Conservation (phyloP, 1,284 basidiomycete genomes). For the Amylostereum areolatum region DNA sequence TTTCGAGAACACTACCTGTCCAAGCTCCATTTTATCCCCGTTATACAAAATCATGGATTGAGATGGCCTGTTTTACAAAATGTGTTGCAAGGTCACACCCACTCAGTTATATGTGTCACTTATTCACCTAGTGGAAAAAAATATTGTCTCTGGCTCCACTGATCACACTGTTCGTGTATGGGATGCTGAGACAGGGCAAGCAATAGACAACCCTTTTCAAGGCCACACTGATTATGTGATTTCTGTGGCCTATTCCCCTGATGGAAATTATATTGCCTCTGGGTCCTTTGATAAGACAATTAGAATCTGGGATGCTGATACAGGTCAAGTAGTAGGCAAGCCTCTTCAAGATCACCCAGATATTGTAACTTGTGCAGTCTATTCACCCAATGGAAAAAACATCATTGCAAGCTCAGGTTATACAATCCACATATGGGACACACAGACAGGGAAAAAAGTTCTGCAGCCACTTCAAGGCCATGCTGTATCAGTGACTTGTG, state of each 20-base stretch:
- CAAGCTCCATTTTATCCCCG: too few relatives aligned
- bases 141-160: neutral
- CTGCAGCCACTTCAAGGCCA: slow-evolving; percentile 9
- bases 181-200: neutral
- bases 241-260: neutral
- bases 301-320: neutral
- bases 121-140: neutral
- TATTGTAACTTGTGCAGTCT: slow-evolving; percentile 14
- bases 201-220: neutral
- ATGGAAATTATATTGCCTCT: neutral
- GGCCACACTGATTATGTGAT: neutral
- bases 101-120: neutral
- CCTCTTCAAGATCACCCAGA: slow-evolving; percentile 6
- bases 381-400: slow-evolving; percentile 15
- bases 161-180: neutral
- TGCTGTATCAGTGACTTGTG: slow-evolving; percentile 19
- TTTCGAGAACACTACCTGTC: too few relatives aligned
- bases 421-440: slow-evolving; percentile 6
- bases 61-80: too few relatives aligned
- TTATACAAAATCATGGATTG: too few relatives aligned
- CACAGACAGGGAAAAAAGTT: slow-evolving; percentile 6
- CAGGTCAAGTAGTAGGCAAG: neutral
- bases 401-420: slow-evolving; percentile 18
- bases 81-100: too few relatives aligned
- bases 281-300: neutral